A percentile compares a stretch with the other conserved stretches of the same genome.
Conservation (phyloP, 2,329 filamentous ascomycete species). For the Aureobasidium vineae region DNA sequence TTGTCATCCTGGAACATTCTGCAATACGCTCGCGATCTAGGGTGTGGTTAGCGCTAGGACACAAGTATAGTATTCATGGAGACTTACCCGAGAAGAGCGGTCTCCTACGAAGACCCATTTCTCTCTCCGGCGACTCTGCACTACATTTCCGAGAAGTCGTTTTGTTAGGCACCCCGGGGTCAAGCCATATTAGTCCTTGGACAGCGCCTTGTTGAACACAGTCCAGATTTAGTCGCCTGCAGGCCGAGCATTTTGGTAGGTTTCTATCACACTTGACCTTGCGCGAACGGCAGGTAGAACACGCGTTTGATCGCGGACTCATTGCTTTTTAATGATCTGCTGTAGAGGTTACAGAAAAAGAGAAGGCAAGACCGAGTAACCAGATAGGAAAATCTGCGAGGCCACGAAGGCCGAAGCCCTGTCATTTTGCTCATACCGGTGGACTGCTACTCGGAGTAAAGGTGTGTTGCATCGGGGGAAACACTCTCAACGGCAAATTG, state of each 20-base stretch:
- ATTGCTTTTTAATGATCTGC: conserved; percentile 14
- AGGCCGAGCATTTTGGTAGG: conserved; percentile 24
- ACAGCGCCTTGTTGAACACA: conserved; percentile 26
- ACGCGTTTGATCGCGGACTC: conserved; percentile 23
- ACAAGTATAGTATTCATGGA: neutral
- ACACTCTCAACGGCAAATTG: conserved; percentile 18
- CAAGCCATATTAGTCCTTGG: conserved; percentile 25
- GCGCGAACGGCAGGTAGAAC: conserved; percentile 23
- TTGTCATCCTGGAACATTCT: conserved; percentile 15
- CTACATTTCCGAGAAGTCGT: conserved; percentile 20
- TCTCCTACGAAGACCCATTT: conserved; percentile 21
- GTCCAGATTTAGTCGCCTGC: conserved; percentile 18
- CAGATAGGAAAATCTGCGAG: conserved; percentile 18
- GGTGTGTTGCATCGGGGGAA: conserved; percentile 5
- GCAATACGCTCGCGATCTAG: conserved; percentile 19
- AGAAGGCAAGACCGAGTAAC: conserved; percentile 22
- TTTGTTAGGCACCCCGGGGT: conserved; percentile 14
- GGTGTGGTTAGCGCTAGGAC: neutral
- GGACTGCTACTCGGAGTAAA: conserved; percentile 21
- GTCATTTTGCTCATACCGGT: conserved; percentile 24
- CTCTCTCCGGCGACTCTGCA: conserved; percentile 19
- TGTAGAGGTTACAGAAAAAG: conserved; percentile 13
- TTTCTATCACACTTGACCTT: conserved; percentile 26
- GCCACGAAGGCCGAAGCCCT: conserved; percentile 23
- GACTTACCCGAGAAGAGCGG: conserved; percentile 17